Base-by-base conservation (phyloP, 164 flowering plant species). In the Malania oleifera region DNA sequence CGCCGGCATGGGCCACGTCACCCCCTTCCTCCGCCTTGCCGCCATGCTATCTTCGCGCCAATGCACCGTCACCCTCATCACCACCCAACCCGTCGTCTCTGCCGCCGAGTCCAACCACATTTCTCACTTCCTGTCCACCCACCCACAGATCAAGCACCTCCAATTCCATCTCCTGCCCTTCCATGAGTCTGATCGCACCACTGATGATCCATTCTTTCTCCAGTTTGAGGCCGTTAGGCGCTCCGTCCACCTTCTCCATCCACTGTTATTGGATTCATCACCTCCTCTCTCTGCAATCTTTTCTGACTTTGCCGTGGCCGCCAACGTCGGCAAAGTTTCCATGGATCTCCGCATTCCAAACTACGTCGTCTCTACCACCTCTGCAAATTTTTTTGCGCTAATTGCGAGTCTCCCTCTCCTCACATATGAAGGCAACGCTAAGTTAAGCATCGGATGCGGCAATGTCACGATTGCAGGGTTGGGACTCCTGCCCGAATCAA, bases 1-100 rank as follows among this genome's bases (percentile, higher is more conserved):
- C 26, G 69, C 78, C 40, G 80, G 83, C 26, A 76, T 76, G 74
- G 83, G 83, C 25, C 80, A 79, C 54, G 27, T 76, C 39, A 68
- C 57, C 18, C 80, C 80, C 1, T 76, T 69, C 61, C 80, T 79
- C 60, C 66, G 80, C 1, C 69, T 76, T 1, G 78, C 83, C 14
- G 67, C 78, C 40, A 28, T 37, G 43, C 70, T 79, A 4, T 13
- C 64, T 7, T 44, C 38, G 22, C 9, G 49, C 13, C 13, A n/a
- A 24, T 31, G 63, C 10, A 31, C 1, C 15, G 22, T 47, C 24
- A 45, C 53, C n/a, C 52, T 58, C 35, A 39, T 58, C 52, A 28
- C 45, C 7, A 3, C 23, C 52, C 17, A 14, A 6, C 40, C 62
- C 13, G 26, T 52, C 0, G 39, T 31, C 22, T 45, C 52, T 20